Conservation (phyloP, 805 yeast species). For the Candida manassasensis region DNA sequence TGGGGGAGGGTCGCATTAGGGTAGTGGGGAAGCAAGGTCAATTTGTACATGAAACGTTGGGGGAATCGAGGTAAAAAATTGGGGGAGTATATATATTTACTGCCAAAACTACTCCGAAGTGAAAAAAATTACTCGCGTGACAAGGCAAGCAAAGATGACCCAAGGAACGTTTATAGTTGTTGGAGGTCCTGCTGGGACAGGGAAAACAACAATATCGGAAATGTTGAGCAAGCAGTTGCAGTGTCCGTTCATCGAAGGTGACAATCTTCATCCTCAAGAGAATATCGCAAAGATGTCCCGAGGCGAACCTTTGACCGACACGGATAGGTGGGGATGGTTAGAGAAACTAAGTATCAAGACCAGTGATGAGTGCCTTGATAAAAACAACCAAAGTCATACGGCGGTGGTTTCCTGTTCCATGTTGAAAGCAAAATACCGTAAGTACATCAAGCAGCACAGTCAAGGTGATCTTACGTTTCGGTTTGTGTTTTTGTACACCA, state of each 20-base stretch:
- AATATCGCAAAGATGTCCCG: slow-evolving; percentile 80
- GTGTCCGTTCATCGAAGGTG: slow-evolving; percentile 79
- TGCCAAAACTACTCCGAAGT: too few species aligned
- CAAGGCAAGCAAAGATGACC: too few species aligned
- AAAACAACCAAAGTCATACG: slow-evolving; percentile 15
- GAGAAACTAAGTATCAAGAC: slow-evolving; percentile 41
- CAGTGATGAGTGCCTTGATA: slow-evolving; percentile 30
- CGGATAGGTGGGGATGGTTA: slow-evolving; percentile 92
- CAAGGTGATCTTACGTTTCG: slow-evolving; percentile 35
- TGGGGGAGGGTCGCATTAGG: too few species aligned
- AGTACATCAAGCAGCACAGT: slow-evolving; percentile 43
- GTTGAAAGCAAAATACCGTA: slow-evolving; percentile 70
- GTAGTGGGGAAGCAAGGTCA: too few species aligned
- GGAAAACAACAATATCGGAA: slow-evolving; percentile 77
- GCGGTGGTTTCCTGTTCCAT: slow-evolving; percentile 81
- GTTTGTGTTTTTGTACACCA: slow-evolving; percentile 65
- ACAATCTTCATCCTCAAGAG: slow-evolving; percentile 61
- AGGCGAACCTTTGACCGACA: slow-evolving; percentile 81
- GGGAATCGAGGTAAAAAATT: too few species aligned
- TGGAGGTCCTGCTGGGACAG: slow-evolving; percentile 97
- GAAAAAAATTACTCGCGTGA: too few species aligned
- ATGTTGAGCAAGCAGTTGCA: slow-evolving; percentile 40
- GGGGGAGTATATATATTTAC: too few species aligned
- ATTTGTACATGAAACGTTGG: too few species aligned
- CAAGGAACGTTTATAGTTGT: slow-evolving; percentile 48